Evolutionary conservation across 768 basidiomycete species (phyloP).

Genomic region (Termitomyces sp.): DNA sequence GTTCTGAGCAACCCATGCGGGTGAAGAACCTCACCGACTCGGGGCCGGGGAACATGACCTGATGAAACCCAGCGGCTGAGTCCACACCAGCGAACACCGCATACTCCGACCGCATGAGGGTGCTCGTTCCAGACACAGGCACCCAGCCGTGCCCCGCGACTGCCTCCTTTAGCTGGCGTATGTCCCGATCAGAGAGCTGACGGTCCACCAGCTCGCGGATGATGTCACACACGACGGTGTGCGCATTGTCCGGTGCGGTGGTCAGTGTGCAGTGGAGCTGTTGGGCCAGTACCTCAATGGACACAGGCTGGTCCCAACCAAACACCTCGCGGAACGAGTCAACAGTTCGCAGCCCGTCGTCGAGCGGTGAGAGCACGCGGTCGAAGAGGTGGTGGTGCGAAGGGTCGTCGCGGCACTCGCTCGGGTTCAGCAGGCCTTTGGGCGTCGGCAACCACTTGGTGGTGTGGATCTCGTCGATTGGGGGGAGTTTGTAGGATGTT

Average conservation of each 20-base stretch:
- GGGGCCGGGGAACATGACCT: slow-evolving; percentile 16
- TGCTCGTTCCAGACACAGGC: slow-evolving; percentile 20
- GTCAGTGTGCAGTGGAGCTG: slow-evolving; percentile 22
- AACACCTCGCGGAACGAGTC: slow-evolving; percentile 24
- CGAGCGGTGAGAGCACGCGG: slow-evolving; percentile 28
- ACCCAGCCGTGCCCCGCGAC: slow-evolving; percentile 25
- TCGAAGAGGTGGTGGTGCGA: slow-evolving; percentile 28
- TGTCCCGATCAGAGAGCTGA: slow-evolving; percentile 11
- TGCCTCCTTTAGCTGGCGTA: slow-evolving; percentile 10
- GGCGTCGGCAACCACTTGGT: slow-evolving; percentile 33
- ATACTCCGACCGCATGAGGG: slow-evolving; percentile 12
- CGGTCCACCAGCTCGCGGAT: slow-evolving; percentile 25
- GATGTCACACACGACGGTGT: slow-evolving; percentile 15
- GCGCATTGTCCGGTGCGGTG: not conserved
- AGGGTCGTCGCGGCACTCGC: slow-evolving; percentile 24
- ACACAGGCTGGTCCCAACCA: slow-evolving; percentile 33
- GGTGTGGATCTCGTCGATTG: slow-evolving; percentile 2
- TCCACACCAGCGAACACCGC: slow-evolving; percentile 17
- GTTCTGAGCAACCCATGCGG: slow-evolving; percentile 32
- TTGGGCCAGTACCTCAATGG: slow-evolving; percentile 20
- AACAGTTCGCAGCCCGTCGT: slow-evolving; percentile 17
- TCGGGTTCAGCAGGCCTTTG: slow-evolving; percentile 23
- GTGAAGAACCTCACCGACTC: slow-evolving; percentile 18
- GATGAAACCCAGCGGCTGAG: slow-evolving; percentile 17
- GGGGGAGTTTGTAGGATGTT: slow-evolving; percentile 7